Percentiles rank a stretch among this genome's conserved stretches.
Conservation (phyloP, 2,329 filamentous ascomycete species). For the Claviceps africana region DNA sequence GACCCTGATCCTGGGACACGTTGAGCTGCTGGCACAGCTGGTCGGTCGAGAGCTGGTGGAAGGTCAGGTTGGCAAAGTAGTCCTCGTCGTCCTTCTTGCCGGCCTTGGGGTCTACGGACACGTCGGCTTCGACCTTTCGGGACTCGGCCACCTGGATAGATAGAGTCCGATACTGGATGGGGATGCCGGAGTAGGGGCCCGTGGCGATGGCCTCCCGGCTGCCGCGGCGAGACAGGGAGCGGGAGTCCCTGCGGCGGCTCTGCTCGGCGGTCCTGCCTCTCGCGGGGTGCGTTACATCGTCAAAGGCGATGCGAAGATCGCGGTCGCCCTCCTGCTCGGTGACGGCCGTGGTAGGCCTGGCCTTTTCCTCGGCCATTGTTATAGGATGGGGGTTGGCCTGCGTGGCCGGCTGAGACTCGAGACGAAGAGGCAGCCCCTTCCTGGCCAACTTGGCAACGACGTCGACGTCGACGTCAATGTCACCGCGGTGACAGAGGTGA, state of each 20-base stretch:
- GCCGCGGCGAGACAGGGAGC: slow-evolving; percentile 12
- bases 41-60: slow-evolving; percentile 21
- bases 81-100: slow-evolving; percentile 24
- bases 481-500: too few relatives aligned
- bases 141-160: slow-evolving; percentile 27
- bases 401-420: neutral
- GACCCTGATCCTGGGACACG: slow-evolving; percentile 19
- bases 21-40: slow-evolving; percentile 27
- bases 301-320: slow-evolving; percentile 14
- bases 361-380: slow-evolving; percentile 10
- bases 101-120: slow-evolving; percentile 10
- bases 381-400: neutral
- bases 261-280: slow-evolving; percentile 8
- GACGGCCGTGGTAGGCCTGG: slow-evolving; percentile 4
- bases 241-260: slow-evolving; percentile 5
- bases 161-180: slow-evolving; percentile 27
- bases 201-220: slow-evolving; percentile 15
- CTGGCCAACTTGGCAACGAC: too few relatives aligned
- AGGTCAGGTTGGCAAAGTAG: slow-evolving; percentile 28
- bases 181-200: slow-evolving; percentile 22
- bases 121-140: slow-evolving; percentile 15
- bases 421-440: neutral
- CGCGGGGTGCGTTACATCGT: slow-evolving; percentile 11
- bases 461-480: neutral
- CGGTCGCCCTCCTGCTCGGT: slow-evolving; percentile 11